Percentiles rank a stretch among this genome's conserved stretches.
Conservation (phyloP, 139 green algal genomes). For the Tetradesmus obliquus region DNA sequence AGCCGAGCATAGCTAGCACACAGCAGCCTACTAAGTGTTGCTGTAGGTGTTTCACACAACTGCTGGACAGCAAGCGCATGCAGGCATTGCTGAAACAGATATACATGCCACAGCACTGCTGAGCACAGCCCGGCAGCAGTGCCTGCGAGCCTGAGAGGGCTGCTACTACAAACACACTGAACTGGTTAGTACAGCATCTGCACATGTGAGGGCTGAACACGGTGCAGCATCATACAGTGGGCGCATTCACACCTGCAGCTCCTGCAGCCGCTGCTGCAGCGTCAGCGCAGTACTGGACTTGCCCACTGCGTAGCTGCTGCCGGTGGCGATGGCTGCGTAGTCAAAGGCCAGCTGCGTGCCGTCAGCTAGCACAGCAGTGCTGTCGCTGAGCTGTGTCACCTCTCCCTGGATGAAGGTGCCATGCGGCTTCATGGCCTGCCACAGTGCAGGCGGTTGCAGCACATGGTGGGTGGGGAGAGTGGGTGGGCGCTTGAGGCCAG, state of each 20-base stretch:
- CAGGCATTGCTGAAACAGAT: not conserved
- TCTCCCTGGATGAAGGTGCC: slow-evolving; percentile 35
- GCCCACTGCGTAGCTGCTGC: slow-evolving; percentile 29
- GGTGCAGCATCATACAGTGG: too few species aligned
- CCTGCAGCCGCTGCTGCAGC: not conserved
- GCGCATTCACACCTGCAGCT: slow-evolving; percentile 12
- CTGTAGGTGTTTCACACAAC: too few species aligned
- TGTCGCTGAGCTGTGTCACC: slow-evolving; percentile 29
- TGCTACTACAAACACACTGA: too few species aligned
- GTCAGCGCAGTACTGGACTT: slow-evolving; percentile 25
- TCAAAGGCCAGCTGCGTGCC: slow-evolving; percentile 37
- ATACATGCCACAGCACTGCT: not conserved
- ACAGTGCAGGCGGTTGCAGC: not conserved
- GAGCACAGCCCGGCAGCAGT: not conserved
- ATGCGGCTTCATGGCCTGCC: slow-evolving; percentile 42
- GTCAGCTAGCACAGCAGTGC: slow-evolving; percentile 3
- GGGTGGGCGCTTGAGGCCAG: too few species aligned
- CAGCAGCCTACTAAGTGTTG: too few species aligned
- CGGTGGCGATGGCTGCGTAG: slow-evolving; percentile 34
- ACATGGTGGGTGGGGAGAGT: too few species aligned
- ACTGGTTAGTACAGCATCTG: too few species aligned
- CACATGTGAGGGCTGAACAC: too few species aligned
- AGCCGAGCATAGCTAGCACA: too few species aligned
- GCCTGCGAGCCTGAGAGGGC: not conserved
- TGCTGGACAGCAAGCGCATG: too few species aligned